Evolutionary conservation across 2,329 filamentous ascomycete species (phyloP).

Genomic region (Cyclaneusma minus): DNA sequence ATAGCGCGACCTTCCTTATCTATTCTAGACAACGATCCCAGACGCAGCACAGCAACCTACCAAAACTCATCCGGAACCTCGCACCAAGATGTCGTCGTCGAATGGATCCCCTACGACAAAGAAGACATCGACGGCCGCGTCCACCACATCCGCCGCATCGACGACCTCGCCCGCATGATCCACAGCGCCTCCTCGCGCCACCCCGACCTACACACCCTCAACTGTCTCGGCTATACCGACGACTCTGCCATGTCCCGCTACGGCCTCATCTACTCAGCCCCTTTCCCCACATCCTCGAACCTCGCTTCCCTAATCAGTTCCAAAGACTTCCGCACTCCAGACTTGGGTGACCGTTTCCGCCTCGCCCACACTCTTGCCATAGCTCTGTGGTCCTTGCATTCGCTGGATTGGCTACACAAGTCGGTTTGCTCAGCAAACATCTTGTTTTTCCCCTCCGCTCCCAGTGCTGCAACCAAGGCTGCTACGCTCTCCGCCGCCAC

Average conservation of each 20-base stretch:
- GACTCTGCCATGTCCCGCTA: slow-evolving; percentile 23
- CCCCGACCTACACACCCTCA: slow-evolving; percentile 29
- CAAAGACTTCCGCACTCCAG: slow-evolving; percentile 25
- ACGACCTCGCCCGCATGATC: slow-evolving; percentile 31
- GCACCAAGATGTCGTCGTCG: slow-evolving; percentile 21
- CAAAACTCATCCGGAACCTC: slow-evolving; percentile 17
- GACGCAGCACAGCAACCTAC: slow-evolving; percentile 18
- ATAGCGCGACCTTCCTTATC: slow-evolving; percentile 20
- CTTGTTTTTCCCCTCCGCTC: slow-evolving; percentile 26
- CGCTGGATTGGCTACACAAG: slow-evolving; percentile 36
- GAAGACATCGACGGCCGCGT: slow-evolving; percentile 24
- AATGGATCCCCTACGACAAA: slow-evolving; percentile 29
- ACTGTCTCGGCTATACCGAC: slow-evolving; percentile 31
- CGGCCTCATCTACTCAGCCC: slow-evolving; percentile 27
- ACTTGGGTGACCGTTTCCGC: slow-evolving; percentile 26
- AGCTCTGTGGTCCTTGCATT: slow-evolving; percentile 33
- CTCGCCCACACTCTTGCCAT: slow-evolving; percentile 27
- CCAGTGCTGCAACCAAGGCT: slow-evolving; percentile 13
- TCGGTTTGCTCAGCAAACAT: slow-evolving; percentile 23
- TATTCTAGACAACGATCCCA: slow-evolving; percentile 9
- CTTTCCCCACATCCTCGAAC: slow-evolving; percentile 21
- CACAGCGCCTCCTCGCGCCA: slow-evolving; percentile 27
- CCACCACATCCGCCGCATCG: slow-evolving; percentile 26
- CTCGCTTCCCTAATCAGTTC: slow-evolving; percentile 24
- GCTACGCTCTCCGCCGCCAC: slow-evolving; percentile 15